Evolutionary conservation across 345 rosid genomes (phyloP), one percentile per base, ranked within the genome.

Genomic region (Rhodomyrtus tomentosa): DNA sequence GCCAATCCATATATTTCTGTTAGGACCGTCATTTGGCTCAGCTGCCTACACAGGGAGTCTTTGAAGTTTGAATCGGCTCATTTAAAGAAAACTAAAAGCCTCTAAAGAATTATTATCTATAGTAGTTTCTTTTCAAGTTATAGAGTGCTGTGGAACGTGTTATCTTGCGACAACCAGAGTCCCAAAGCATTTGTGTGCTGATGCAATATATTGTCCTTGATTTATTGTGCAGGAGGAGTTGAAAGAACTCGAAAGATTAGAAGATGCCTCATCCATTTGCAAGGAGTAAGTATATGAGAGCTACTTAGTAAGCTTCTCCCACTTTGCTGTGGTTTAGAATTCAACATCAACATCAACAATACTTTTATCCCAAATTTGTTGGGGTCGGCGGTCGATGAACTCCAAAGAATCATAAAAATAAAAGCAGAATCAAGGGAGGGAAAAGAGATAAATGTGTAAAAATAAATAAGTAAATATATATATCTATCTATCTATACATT

Each of bases 161-260:
- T 20, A 29, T 38, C 48, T 27, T 50, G 25, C 52, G 40, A 81
- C 10, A 52, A 32, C 24, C 58, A 27, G 58, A 50, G 58, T 40
- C 40, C 32, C n/a, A 1, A 51, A 6, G 25, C 56, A 50, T 55
- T 29, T 50, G 45, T 81, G 40, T 13, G 45, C 83, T 29, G 40
- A 58, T 48, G 38, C 32, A 13, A 58, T 56, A 36, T 22, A 25
- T 49, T 50, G 6, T 86, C 45, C 82, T 74, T n/a, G 32, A 79
- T 22, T 58, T 42, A 27, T 29, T 68, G 5, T 36, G 45, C 97
- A 96, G 99, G 95, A 95, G 84, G 99, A 96, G 85, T 83, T 95
- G 85, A 98, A 95, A 86, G 90, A 83, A 87, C 93, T 96, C 79
- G 98, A 96, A 83, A 96, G 85, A 86, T 91, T 89, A 90, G 95